phyloP scores from a whole-genome alignment of 768 basidiomycete genomes.

The Amanita phalloides region DNA sequence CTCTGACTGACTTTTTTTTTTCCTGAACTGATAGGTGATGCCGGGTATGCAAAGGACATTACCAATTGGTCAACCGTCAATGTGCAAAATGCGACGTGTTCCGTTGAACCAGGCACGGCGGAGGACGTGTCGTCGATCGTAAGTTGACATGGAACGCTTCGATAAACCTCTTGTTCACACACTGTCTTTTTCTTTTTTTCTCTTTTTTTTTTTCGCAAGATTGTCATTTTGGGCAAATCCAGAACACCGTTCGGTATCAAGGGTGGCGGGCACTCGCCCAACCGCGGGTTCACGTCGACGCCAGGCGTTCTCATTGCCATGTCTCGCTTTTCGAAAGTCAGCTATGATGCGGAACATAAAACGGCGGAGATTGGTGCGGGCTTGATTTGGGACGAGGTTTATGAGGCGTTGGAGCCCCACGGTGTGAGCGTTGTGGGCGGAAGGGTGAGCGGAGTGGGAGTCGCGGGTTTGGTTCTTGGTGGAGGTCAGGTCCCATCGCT shows the following conservation, averaged over 20 bases:
- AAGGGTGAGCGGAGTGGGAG: constrained; percentile 46
- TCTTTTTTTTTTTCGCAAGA: constrained; percentile 17
- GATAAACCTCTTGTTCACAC: neutral
- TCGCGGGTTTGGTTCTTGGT: constrained; percentile 47
- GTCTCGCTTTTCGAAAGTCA: constrained; percentile 33
- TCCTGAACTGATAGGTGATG: constrained; percentile 10
- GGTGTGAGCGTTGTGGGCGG: constrained; percentile 50
- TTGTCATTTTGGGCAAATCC: constrained; percentile 32
- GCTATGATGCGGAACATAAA: constrained; percentile 25
- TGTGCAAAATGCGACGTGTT: constrained; percentile 33
- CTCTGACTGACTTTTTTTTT: neutral
- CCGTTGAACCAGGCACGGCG: constrained; percentile 46
- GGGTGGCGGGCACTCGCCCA: constrained; percentile 49
- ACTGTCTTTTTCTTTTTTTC: neutral
- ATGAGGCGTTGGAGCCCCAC: constrained; percentile 36
- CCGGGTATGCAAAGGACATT: constrained; percentile 29
- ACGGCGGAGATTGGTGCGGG: constrained; percentile 34
- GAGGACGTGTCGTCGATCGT: constrained; percentile 43
- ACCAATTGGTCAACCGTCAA: constrained; percentile 44
- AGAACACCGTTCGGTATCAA: constrained; percentile 50
- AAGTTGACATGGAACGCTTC: constrained; percentile 8
- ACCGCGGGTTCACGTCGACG: constrained; percentile 51
- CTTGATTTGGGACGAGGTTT: constrained; percentile 58
- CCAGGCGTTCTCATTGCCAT: constrained; percentile 49
- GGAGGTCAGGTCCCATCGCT: constrained; percentile 25